Base-by-base conservation (phyloP, 2,329 filamentous ascomycete species). In the Fusarium falciforme region DNA sequence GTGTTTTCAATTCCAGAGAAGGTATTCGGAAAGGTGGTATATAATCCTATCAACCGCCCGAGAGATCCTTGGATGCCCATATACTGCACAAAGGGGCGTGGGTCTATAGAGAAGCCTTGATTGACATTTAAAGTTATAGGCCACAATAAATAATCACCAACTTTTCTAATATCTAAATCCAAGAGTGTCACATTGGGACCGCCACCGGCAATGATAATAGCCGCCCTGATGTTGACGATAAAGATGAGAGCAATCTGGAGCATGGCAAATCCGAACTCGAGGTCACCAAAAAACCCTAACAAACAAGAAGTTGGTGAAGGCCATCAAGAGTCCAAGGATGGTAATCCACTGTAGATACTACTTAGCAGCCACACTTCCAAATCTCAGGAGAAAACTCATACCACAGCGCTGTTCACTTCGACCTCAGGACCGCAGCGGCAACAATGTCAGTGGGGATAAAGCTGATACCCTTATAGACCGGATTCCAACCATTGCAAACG, bases 241-340 rank as follows among this genome's bases (percentile, higher is more conserved):
- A 68, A 29, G 42, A 67, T 57, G 22, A 68, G 57, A 14, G 55
- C 35, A 16, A 67, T 68, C 16, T 67, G 55, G 6, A 68, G 29
- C 0, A 66, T n/a, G 7, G 66, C 59, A 38, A 61, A 61, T n/a
- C 54, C 35, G 16, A 68, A 68, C 38, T 68, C 66, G 12, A 61
- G 55, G 38, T 67, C 47, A 20, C 63, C 66, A 6, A 44, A 62
- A 62, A 31, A 8, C 2, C 9, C 66, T 44, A 6, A 68, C 66
- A 2, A 22, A 17, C 0, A 67, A 4, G 17, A 16, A 31, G 27
- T n/a, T 31, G 10, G 27, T 20, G 29, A 54, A 10, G 25, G 17
- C 7, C 31, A 68, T 68, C 16, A 52, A n/a, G 7, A 44, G 31
- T 0, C 57, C 36, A 1, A 67, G 33, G 4, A 62, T 38, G 0